Conservation (phyloP, 1,284 basidiomycete species). For the Papiliotrema terrestris region DNA sequence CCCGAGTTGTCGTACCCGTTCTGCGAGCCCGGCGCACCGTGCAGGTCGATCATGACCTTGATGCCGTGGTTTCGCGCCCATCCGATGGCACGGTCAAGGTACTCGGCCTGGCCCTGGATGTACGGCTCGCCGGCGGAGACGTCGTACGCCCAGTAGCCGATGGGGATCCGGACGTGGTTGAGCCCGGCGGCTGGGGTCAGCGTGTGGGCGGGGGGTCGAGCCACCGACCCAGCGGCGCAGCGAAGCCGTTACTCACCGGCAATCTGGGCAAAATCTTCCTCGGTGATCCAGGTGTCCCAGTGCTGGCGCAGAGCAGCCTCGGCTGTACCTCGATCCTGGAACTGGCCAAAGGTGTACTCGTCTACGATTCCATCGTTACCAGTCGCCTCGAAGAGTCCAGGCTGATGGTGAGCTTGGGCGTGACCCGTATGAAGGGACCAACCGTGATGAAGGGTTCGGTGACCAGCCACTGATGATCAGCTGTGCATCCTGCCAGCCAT, state of each 20-base stretch:
- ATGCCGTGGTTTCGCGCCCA: slow-evolving; percentile 75
- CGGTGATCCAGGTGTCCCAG: slow-evolving; percentile 59
- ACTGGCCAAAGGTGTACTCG: slow-evolving; percentile 69
- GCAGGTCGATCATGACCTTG: slow-evolving; percentile 65
- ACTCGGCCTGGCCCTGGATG: slow-evolving; percentile 65
- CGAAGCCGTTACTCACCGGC: slow-evolving; percentile 56
- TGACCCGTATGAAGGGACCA: not conserved
- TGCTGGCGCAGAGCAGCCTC: slow-evolving; percentile 30
- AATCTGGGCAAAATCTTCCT: slow-evolving; percentile 81
- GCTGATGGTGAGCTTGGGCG: slow-evolving; percentile 33
- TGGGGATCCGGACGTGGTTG: slow-evolving; percentile 78
- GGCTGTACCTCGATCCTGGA: slow-evolving; percentile 43
- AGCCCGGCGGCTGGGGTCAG: slow-evolving; percentile 56
- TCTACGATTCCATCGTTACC: slow-evolving; percentile 65
- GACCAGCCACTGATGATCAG: slow-evolving; percentile 32
- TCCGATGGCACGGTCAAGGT: slow-evolving; percentile 59
- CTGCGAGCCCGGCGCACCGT: slow-evolving; percentile 79
- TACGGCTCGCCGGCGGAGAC: slow-evolving; percentile 75
- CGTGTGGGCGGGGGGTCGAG: no score
- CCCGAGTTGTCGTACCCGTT: slow-evolving; percentile 80
- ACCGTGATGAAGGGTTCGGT: slow-evolving; percentile 46
- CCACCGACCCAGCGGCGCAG: no score
- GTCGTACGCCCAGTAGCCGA: slow-evolving; percentile 79
- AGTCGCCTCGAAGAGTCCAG: slow-evolving; percentile 78
- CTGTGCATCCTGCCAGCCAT: not conserved